Evolutionary conservation across 768 basidiomycete species (phyloP).

Genomic region (Boletus sp.): DNA sequence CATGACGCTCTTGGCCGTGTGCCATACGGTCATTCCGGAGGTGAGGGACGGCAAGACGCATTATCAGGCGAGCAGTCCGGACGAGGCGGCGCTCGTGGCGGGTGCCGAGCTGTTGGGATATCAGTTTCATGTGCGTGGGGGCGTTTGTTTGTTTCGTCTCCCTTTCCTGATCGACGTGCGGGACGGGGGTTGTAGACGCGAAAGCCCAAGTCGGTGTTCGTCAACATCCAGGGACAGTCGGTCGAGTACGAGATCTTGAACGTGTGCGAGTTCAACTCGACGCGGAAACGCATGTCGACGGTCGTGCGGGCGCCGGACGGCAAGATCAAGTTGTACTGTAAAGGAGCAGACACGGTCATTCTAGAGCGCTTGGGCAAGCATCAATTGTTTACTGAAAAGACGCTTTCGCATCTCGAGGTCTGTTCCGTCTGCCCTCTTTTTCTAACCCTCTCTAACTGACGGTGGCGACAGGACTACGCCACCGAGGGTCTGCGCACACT

Average conservation of each 20-base stretch:
- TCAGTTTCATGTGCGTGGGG: slow-evolving; percentile 79
- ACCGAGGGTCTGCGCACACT: slow-evolving; percentile 95
- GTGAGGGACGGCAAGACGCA: slow-evolving; percentile 82
- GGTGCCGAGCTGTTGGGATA: slow-evolving; percentile 93
- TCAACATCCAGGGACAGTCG: slow-evolving; percentile 68
- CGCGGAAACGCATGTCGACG: slow-evolving; percentile 97
- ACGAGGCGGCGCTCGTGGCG: slow-evolving; percentile 93
- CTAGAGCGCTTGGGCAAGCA: slow-evolving; percentile 86
- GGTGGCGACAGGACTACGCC: slow-evolving; percentile 81
- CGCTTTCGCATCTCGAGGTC: slow-evolving; percentile 88
- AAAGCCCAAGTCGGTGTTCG: slow-evolving; percentile 94
- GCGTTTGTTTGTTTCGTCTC: not conserved
- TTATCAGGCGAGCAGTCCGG: slow-evolving; percentile 96
- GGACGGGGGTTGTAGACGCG: slow-evolving; percentile 60
- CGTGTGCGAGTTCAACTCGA: slow-evolving; percentile 98
- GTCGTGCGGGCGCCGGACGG: slow-evolving; percentile 85
- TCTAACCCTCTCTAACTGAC: not conserved
- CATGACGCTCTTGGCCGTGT: slow-evolving; percentile 84
- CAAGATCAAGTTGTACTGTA: slow-evolving; percentile 91
- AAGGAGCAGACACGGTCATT: slow-evolving; percentile 98
- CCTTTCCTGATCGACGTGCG: not conserved
- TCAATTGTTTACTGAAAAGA: slow-evolving; percentile 83
- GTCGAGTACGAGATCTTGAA: slow-evolving; percentile 91
- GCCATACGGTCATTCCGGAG: slow-evolving; percentile 98
- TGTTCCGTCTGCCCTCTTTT: slow-evolving; percentile 4